Evolutionary conservation across 2,329 filamentous ascomycete genomes (phyloP).

Genomic region (Lachnellula suecica): DNA sequence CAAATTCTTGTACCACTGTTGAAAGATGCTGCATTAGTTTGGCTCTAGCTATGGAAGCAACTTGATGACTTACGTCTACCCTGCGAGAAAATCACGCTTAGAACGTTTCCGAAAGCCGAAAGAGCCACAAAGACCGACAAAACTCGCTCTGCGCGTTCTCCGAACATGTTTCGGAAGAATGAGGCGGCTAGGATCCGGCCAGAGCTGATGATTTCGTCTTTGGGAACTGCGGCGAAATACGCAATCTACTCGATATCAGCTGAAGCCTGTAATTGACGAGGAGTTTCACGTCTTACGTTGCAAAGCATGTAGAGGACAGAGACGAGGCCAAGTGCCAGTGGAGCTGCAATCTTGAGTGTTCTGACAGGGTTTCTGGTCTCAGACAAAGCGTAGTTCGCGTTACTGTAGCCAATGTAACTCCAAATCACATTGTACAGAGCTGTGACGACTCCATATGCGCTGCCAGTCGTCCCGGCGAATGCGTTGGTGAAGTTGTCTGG

Average conservation of each 20-base stretch:
- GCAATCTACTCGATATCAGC: slow-evolving; percentile 42
- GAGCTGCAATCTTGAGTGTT: slow-evolving; percentile 65
- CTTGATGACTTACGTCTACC: slow-evolving; percentile 43
- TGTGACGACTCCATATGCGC: slow-evolving; percentile 63
- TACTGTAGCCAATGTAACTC: slow-evolving; percentile 67
- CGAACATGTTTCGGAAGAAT: slow-evolving; percentile 57
- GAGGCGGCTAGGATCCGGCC: slow-evolving; percentile 52
- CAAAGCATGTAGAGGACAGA: slow-evolving; percentile 64
- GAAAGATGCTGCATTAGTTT: not conserved
- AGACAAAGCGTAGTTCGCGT: slow-evolving; percentile 65
- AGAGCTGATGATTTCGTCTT: slow-evolving; percentile 50
- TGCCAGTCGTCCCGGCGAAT: slow-evolving; percentile 65
- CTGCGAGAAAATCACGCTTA: slow-evolving; percentile 68
- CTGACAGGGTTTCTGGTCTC: slow-evolving; percentile 66
- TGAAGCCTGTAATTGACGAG: not conserved
- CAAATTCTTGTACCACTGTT: slow-evolving; percentile 61
- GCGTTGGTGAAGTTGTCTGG: slow-evolving; percentile 63
- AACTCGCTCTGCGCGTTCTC: slow-evolving; percentile 52
- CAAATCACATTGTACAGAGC: slow-evolving; percentile 72
- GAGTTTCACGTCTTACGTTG: slow-evolving; percentile 39
- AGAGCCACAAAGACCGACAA: slow-evolving; percentile 66
- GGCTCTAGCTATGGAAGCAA: not conserved
- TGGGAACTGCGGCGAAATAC: slow-evolving; percentile 61
- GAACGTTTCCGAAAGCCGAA: slow-evolving; percentile 66
- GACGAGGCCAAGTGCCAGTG: slow-evolving; percentile 56